These are phyloP conservation scores for Ascocoryne sarcoides DNA, from an alignment of 2,329 filamentous ascomycete species.

Conservation along the genomic window DNA sequence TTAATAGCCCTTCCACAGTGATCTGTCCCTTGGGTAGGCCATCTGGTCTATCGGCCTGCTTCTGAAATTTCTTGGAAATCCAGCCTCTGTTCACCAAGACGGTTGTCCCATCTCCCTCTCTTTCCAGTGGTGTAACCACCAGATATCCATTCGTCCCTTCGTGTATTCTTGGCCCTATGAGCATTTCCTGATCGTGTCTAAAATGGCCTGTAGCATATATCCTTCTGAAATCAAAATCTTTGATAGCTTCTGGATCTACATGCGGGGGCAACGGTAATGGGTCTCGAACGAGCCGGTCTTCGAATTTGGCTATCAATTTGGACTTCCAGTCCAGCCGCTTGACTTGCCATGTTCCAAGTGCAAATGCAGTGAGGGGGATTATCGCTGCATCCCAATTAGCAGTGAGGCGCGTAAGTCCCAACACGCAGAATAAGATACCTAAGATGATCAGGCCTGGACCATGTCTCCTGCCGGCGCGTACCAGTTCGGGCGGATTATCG, in stretches of 20 bases:
- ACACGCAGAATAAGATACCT: slow-evolving; percentile 34
- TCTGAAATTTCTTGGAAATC: slow-evolving; percentile 69
- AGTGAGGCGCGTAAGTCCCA: not conserved
- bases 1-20: slow-evolving; percentile 71
- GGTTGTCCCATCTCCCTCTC: slow-evolving; percentile 53
- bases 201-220: slow-evolving; percentile 67
- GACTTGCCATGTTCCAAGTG: slow-evolving; percentile 90
- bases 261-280: slow-evolving; percentile 79
- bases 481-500: slow-evolving; percentile 73
- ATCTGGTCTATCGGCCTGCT: slow-evolving; percentile 53
- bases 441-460: slow-evolving; percentile 74
- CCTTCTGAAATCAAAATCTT: slow-evolving; percentile 86
- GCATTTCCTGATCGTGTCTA: slow-evolving; percentile 89
- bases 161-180: slow-evolving; percentile 80
- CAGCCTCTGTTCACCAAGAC: slow-evolving; percentile 87
- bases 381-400: slow-evolving; percentile 32
- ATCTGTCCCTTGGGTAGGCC: slow-evolving; percentile 64
- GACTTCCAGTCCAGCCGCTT: slow-evolving; percentile 91
- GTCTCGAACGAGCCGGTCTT: slow-evolving; percentile 79
- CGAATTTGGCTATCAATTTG: slow-evolving; percentile 79
- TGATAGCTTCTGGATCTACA: slow-evolving; percentile 71
- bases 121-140: slow-evolving; percentile 84
- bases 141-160: slow-evolving; percentile 88
- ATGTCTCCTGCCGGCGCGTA: slow-evolving; percentile 63
- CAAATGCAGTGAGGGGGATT: slow-evolving; percentile 86